Evolutionary conservation across 768 basidiomycete species (phyloP).

Genomic region (Hygrocybe punicea): DNA sequence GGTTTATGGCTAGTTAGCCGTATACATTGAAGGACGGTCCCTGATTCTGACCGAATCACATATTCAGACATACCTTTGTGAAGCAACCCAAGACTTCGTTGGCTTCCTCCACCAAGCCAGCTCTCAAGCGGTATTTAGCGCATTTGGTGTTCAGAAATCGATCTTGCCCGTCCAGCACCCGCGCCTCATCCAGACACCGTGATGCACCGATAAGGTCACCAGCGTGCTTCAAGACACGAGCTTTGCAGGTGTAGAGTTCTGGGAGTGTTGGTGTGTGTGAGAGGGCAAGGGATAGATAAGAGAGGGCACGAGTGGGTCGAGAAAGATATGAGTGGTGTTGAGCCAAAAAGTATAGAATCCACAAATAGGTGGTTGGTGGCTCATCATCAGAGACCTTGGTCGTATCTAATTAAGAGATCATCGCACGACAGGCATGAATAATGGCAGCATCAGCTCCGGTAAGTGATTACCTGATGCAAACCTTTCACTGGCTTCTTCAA

Average conservation of each 20-base stretch:
- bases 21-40: too few relatives aligned
- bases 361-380: conserved; percentile 83
- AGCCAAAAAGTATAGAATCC: conserved; percentile 93
- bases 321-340: conserved; percentile 77
- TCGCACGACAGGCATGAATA: neutral
- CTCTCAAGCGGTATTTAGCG: conserved; percentile 85
- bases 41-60: too few relatives aligned
- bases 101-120: conserved; percentile 76
- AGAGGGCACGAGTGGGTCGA: conserved; percentile 51
- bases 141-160: conserved; percentile 91
- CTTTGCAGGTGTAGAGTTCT: conserved; percentile 80
- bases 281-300: conserved; percentile 62
- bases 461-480: conserved; percentile 26
- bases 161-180: conserved; percentile 88
- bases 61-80: conserved; percentile 65
- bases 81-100: conserved; percentile 75
- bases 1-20: conserved; percentile 7
- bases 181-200: conserved; percentile 71
- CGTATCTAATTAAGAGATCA: neutral
- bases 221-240: conserved; percentile 78
- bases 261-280: conserved; percentile 91
- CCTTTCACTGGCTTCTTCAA: conserved; percentile 46
- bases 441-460: neutral
- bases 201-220: conserved; percentile 81
- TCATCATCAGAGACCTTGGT: conserved; percentile 34